Evolutionary conservation across 2,329 filamentous ascomycete species (phyloP).

Genomic region (Sporothrix brasiliensis): DNA sequence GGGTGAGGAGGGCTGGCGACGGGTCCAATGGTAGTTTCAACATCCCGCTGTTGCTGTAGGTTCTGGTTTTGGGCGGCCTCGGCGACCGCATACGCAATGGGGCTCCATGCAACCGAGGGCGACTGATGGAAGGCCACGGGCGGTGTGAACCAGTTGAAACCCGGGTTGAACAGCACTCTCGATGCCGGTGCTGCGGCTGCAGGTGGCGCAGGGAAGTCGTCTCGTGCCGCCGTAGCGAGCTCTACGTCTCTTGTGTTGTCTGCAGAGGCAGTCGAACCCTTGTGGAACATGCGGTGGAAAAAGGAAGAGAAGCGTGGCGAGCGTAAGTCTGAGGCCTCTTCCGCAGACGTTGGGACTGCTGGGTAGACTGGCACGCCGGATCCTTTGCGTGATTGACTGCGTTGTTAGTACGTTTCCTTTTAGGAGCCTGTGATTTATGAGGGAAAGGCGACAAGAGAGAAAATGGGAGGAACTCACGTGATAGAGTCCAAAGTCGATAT

Average conservation of each 20-base stretch:
- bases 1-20: background rate
- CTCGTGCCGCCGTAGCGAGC: background rate
- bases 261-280: too few relatives aligned
- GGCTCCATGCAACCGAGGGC: background rate
- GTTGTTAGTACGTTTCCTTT: background rate
- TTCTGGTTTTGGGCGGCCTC: background rate
- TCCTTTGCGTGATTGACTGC: slow-evolving; percentile 29
- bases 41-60: background rate
- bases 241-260: background rate
- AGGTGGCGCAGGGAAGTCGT: too few relatives aligned
- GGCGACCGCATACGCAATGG: background rate
- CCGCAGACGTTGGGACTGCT: background rate
- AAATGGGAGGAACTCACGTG: background rate
- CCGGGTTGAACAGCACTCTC: slow-evolving; percentile 28
- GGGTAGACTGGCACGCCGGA: slow-evolving; percentile 24
- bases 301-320: background rate
- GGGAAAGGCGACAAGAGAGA: background rate
- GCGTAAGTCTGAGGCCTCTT: background rate
- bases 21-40: background rate
- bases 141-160: slow-evolving; percentile 32
- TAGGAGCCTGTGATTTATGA: background rate
- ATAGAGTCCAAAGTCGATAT: slow-evolving; percentile 12
- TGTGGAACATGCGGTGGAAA: slow-evolving; percentile 4
- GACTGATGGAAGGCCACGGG: background rate
- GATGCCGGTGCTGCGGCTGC: background rate